These are phyloP conservation scores for Coemansia sp. DNA, from an alignment of 192 early-diverging fungal genomes.

Conservation along the genomic window DNA sequence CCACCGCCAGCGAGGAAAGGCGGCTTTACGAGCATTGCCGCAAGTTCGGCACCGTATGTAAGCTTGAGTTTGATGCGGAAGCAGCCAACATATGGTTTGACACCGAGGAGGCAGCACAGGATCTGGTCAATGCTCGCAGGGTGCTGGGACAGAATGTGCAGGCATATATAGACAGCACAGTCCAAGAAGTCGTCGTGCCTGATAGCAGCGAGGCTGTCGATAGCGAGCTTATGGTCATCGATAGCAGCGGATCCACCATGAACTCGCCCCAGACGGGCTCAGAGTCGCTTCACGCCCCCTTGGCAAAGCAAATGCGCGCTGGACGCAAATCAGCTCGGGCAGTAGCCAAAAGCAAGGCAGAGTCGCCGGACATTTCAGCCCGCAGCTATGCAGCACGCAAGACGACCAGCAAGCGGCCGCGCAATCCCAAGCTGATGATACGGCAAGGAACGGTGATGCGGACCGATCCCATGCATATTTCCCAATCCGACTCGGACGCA, in stretches of 20 bases:
- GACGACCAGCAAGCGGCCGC: conserved; percentile 5
- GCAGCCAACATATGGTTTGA: conserved; percentile 23
- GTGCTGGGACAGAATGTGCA: not conserved
- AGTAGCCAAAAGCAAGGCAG: not conserved
- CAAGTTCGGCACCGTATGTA: conserved; percentile 20
- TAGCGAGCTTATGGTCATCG: not conserved
- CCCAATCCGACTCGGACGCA: not conserved
- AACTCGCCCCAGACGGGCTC: no score
- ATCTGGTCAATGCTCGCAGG: not conserved
- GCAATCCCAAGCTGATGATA: not conserved
- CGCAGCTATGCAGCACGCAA: conserved; percentile 4
- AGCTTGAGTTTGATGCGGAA: not conserved
- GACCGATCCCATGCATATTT: not conserved
- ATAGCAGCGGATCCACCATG: not conserved
- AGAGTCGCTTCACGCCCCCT: no score
- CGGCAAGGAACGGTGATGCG: conserved; percentile 12
- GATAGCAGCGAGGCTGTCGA: not conserved
- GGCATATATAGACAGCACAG: not conserved
- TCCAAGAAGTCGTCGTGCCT: conserved; percentile 2
- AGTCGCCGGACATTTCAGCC: not conserved
- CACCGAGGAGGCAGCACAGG: not conserved
- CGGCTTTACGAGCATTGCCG: conserved; percentile 17
- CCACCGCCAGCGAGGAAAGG: not conserved
- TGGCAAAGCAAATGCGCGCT: not conserved
- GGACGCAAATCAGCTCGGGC: conserved; percentile 2